Evolutionary conservation across 352 stramenopile species (phyloP).

Genomic region (Phytopythium chamaehyphon): DNA sequence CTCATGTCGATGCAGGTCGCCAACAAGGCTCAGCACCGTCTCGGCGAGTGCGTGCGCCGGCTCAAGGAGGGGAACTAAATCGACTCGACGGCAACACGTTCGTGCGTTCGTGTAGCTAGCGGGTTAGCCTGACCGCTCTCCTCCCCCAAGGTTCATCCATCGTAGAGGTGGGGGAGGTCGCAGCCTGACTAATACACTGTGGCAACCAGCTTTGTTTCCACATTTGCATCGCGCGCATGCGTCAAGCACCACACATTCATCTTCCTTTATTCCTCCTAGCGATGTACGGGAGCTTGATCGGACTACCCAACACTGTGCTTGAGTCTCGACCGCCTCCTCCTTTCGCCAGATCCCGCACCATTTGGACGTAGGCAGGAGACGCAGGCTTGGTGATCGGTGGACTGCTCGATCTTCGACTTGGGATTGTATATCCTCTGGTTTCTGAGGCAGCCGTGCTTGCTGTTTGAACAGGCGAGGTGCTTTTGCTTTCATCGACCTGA

Average conservation of each 20-base stretch:
- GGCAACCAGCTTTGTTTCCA: neutral
- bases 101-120: slow-evolving; percentile 1
- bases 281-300: slow-evolving; percentile 42
- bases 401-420: neutral
- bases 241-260: too few species aligned
- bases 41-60: slow-evolving; percentile 84
- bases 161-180: slow-evolving; percentile 5
- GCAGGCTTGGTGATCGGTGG: slow-evolving; percentile 3
- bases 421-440: neutral
- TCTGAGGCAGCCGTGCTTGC: neutral
- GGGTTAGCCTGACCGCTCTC: neutral
- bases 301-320: slow-evolving; percentile 8
- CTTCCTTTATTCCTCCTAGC: slow-evolving; percentile 22
- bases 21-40: slow-evolving; percentile 88
- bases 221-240: neutral
- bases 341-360: slow-evolving; percentile 3
- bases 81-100: too few species aligned
- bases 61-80: slow-evolving; percentile 78
- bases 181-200: slow-evolving; percentile 3
- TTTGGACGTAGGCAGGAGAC: slow-evolving; percentile 2
- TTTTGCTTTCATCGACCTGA: too few species aligned
- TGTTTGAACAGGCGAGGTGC: too few species aligned
- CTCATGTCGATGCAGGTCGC: slow-evolving; percentile 41
- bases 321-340: neutral
- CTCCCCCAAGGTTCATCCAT: slow-evolving; percentile 3